Percentiles rank a stretch among this genome's conserved stretches.
phyloP scores from a whole-genome alignment of 495 filamentous ascomycete genomes.

The Aspergillus biplanus region DNA sequence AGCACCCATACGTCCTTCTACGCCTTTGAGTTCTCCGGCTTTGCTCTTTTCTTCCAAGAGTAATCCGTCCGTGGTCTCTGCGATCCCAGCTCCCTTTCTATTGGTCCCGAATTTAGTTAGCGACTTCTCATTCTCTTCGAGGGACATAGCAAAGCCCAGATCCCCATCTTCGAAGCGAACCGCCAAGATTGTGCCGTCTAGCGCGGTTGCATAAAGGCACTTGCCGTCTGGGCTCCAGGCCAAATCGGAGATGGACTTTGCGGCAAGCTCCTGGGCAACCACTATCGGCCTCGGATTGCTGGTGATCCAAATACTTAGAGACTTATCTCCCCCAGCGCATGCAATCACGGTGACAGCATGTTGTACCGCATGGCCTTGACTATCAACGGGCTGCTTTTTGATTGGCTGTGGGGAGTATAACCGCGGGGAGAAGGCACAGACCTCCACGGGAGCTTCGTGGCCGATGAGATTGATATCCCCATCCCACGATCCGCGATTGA shows the following conservation, averaged over 20 bases:
- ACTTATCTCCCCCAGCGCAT: constrained; percentile 95
- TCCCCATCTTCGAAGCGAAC: constrained; percentile 74
- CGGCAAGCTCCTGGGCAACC: constrained; percentile 81
- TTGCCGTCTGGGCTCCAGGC: constrained; percentile 94
- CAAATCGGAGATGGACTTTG: constrained; percentile 90
- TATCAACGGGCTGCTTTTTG: constrained; percentile 46
- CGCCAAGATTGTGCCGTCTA: constrained; percentile 85
- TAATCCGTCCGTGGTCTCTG: constrained; percentile 86
- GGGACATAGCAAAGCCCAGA: constrained; percentile 69
- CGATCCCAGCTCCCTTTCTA: constrained; percentile 80
- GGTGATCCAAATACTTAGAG: constrained; percentile 95
- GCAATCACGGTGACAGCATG: constrained; percentile 90
- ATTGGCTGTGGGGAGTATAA: constrained; percentile 77
- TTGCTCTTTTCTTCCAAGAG: constrained; percentile 90
- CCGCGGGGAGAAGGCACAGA: constrained; percentile 94
- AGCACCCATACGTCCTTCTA: constrained; percentile 94
- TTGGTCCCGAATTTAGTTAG: constrained; percentile 91
- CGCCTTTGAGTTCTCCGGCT: constrained; percentile 82
- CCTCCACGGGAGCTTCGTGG: constrained; percentile 94
- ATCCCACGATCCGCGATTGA: constrained; percentile 90
- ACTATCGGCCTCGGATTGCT: constrained; percentile 88
- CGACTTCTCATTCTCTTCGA: constrained; percentile 89
- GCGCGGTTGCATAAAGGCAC: constrained; percentile 78
- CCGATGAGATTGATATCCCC: constrained; percentile 97
- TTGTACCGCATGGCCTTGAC: constrained; percentile 35